Conservation (phyloP, 805 yeast species). For the Clavispora vitiphila region DNA sequence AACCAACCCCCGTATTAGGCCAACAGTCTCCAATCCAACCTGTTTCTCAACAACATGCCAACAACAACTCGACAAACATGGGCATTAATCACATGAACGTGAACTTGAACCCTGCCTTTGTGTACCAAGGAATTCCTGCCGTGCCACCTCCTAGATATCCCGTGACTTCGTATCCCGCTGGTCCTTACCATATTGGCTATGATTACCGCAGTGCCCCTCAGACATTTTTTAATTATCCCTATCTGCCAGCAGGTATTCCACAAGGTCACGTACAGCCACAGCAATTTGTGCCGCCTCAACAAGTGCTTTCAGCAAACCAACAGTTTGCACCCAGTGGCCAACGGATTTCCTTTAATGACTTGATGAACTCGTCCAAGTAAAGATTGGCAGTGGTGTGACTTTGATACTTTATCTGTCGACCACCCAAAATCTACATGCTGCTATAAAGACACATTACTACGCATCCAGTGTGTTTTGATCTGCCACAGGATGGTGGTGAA, state of each 20-base stretch:
- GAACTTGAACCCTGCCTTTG: constrained; percentile 12
- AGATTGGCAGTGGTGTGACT: too few relatives aligned
- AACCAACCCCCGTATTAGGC: background rate
- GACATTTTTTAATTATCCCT: constrained; percentile 29
- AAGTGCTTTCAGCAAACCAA: background rate
- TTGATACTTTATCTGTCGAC: too few relatives aligned
- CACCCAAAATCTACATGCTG: too few relatives aligned
- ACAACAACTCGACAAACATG: background rate
- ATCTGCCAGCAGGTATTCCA: constrained; percentile 16
- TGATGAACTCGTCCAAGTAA: constrained; percentile 24
- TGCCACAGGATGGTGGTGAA: background rate
- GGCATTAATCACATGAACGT: constrained; percentile 1
- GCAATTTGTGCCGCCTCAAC: constrained; percentile 9
- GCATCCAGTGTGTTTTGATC: too few relatives aligned
- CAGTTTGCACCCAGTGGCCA: constrained; percentile 22
- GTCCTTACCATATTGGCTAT: constrained; percentile 26
- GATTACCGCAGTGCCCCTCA: constrained; percentile 27
- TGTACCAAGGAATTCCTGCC: constrained; percentile 17
- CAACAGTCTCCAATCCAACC: constrained; percentile 2
- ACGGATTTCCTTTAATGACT: constrained; percentile 37
- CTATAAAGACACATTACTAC: background rate
- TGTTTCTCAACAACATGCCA: constrained; percentile 9
- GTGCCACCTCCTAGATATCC: constrained; percentile 25
- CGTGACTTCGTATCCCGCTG: constrained; percentile 29
- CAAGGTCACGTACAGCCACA: constrained; percentile 14